Evolutionary conservation across 2,329 filamentous ascomycete species (phyloP), one percentile per base, ranked within the genome.

Genomic region (Penicillium sclerotigenum): DNA sequence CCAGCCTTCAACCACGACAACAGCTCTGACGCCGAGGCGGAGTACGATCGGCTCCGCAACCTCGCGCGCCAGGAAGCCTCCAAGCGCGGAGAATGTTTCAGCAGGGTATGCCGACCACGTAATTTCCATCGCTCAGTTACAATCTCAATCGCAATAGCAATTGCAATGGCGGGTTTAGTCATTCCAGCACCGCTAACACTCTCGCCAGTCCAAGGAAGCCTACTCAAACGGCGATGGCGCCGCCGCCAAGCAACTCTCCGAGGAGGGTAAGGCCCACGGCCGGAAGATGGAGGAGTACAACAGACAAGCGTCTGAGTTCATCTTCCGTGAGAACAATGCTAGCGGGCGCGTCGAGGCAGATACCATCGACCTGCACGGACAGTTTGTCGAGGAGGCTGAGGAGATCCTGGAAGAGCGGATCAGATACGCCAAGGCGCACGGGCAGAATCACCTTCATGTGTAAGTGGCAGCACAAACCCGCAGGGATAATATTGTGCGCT

Each of bases 241-340:
- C 18, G 79, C 72, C n/a, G 94, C 94, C 48, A 91, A 97, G 73
- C 79, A 89, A 53, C 82, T 96, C 50, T 92, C 88, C 37, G 86
- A 94, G 67, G 84, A 96, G 75, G 90, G 89, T 69, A 96, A 97
- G 76, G 75, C 79, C 42, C 92, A 97, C 73, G 91, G 87, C 40
- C 84, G 85, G 56, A 84, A 88, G 71, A 94, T 95, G 85, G 90
- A 95, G 63, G 81, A 87, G 58, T 95, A 91, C 78, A 97, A 97
- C 80, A 86, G 84, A 62, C 91, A 96, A 74, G 94, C 94, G 1
- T 90, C 90, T 57, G 90, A 97, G 57, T 96, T 84, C 75, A 97
- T 97, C 71, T 97, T 99, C 79, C 87, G 91, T 38, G 91, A 93
- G 77, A 97, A 97, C 79, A 97, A 97, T 72, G 87, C 89, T 20